A percentile compares a stretch with the other conserved stretches of the same genome.
Conservation (phyloP, 305 asterid genomes). For the Fraxinus velutina region DNA sequence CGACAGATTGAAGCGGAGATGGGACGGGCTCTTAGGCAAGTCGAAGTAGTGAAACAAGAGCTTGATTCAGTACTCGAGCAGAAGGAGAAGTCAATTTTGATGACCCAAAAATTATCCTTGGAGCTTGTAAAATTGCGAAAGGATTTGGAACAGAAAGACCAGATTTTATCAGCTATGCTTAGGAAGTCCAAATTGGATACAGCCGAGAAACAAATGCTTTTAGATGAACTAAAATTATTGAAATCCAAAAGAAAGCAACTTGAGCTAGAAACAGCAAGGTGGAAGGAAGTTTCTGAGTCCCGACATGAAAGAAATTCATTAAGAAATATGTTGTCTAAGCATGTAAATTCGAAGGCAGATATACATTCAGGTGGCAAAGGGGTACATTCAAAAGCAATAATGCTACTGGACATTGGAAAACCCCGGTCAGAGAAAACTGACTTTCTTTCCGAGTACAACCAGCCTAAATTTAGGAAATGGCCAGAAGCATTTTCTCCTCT, state of each 20-base stretch:
- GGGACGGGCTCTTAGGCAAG: constrained; percentile 73
- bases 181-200: constrained; percentile 75
- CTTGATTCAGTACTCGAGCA: constrained; percentile 52
- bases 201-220: constrained; percentile 65
- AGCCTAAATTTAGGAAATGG: constrained; percentile 31
- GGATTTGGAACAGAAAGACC: constrained; percentile 80
- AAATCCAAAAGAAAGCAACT: constrained; percentile 60
- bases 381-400: constrained; percentile 28
- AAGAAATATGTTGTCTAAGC: constrained; percentile 60
- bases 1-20: constrained; percentile 88
- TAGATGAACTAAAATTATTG: constrained; percentile 60
- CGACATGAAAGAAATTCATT: constrained; percentile 58
- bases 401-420: constrained; percentile 38
- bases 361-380: constrained; percentile 40
- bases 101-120: constrained; percentile 61
- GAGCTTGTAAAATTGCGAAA: constrained; percentile 60
- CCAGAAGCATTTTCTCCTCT: constrained; percentile 30
- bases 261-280: constrained; percentile 44
- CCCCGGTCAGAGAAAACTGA: constrained; percentile 23
- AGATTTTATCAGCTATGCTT: constrained; percentile 76
- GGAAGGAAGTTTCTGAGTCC: constrained; percentile 42
- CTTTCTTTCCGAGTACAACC: constrained; percentile 30
- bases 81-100: constrained; percentile 62
- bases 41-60: constrained; percentile 67
- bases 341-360: constrained; percentile 38